These are phyloP conservation scores for Cystobasidium sp. DNA, from an alignment of 1,284 basidiomycete genomes.

Conservation along the genomic window DNA sequence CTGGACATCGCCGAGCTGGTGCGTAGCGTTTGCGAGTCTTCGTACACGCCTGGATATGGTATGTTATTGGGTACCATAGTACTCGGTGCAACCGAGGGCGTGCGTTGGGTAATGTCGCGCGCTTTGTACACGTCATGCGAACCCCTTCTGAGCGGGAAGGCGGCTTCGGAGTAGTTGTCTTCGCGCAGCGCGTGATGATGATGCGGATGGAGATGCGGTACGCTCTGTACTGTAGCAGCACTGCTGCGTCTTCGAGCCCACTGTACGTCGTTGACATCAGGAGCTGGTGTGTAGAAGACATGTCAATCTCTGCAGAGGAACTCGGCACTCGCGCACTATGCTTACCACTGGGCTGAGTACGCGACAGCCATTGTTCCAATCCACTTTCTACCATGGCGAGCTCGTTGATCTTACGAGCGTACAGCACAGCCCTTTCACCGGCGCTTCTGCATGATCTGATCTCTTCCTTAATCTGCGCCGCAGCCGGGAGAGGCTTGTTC, in stretches of 20 bases:
- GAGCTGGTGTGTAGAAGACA: background rate
- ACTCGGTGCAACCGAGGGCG: constrained; percentile 36
- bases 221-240: constrained; percentile 2
- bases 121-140: constrained; percentile 25
- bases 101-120: constrained; percentile 27
- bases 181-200: background rate
- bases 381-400: constrained; percentile 77
- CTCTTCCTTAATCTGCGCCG: constrained; percentile 58
- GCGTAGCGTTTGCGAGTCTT: constrained; percentile 23
- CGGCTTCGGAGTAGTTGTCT: constrained; percentile 3
- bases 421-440: constrained; percentile 74
- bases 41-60: constrained; percentile 41
- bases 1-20: constrained; percentile 21
- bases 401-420: constrained; percentile 83
- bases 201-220: background rate
- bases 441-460: constrained; percentile 67
- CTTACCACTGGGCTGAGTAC: constrained; percentile 10
- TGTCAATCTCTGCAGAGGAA: background rate
- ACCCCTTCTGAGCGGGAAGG: constrained; percentile 6
- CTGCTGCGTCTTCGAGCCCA: background rate
- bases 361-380: constrained; percentile 68
- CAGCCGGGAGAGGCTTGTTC: constrained; percentile 44
- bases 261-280: background rate
- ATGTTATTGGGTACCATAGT: constrained; percentile 42
- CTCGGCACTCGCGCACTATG: background rate